Conservation (phyloP, 1,284 basidiomycete species). For the Puccinia horiana region DNA sequence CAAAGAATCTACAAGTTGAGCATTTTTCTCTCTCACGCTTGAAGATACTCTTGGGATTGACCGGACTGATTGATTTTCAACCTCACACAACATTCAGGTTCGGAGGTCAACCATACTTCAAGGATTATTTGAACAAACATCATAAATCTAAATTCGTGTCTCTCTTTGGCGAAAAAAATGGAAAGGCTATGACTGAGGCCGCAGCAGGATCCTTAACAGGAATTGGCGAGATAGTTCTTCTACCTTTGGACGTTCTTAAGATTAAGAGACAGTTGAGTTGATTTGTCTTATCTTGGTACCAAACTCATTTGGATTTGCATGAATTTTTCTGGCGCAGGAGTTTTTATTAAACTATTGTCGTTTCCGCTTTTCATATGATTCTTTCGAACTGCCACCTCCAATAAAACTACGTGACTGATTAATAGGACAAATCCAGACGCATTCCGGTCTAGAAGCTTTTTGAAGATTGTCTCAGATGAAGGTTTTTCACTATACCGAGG, state of each 20-base stretch:
- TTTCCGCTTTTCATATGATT: background rate
- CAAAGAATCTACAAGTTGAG: constrained; percentile 54
- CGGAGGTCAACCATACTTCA: constrained; percentile 96
- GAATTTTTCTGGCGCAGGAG: background rate
- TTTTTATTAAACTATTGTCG: background rate
- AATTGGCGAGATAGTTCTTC: constrained; percentile 92
- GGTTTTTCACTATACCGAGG: constrained; percentile 82
- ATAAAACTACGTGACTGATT: background rate
- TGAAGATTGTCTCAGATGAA: constrained; percentile 89
- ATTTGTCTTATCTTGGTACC: background rate
- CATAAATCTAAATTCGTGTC: constrained; percentile 76
- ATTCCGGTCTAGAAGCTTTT: constrained; percentile 84
- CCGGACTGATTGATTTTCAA: background rate
- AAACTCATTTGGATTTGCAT: background rate
- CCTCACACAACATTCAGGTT: constrained; percentile 65
- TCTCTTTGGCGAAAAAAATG: constrained; percentile 89
- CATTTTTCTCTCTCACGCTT: background rate
- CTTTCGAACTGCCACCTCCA: background rate
- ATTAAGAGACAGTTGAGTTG: constrained; percentile 80
- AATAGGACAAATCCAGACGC: constrained; percentile 81
- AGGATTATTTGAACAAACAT: constrained; percentile 80
- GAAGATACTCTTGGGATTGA: background rate
- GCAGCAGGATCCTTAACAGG: constrained; percentile 83
- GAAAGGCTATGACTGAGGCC: constrained; percentile 94
- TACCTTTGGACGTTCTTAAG: constrained; percentile 93